These are phyloP conservation scores for Phytopythium oedochilum DNA, from an alignment of 352 stramenopile species.

Conservation along the genomic window DNA sequence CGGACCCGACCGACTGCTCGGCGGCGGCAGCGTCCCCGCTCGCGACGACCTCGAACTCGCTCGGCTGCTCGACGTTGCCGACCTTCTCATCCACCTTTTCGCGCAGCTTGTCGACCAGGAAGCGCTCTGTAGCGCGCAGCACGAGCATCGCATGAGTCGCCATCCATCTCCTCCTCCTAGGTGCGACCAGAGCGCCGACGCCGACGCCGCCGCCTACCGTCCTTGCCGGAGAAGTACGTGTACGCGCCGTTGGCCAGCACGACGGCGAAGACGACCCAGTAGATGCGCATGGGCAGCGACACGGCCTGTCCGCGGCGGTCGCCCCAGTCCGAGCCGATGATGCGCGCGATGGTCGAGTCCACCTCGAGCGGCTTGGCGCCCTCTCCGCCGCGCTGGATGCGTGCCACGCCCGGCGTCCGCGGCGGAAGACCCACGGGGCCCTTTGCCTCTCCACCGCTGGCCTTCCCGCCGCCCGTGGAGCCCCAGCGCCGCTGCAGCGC, in stretches of 20 bases:
- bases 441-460: neutral
- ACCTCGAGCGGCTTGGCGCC: constrained; percentile 36
- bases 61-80: constrained; percentile 32
- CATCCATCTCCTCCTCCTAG: too few relatives aligned
- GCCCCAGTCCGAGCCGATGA: constrained; percentile 75
- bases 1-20: too few relatives aligned
- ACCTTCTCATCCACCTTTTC: constrained; percentile 54
- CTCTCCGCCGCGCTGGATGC: constrained; percentile 22
- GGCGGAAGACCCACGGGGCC: constrained; percentile 2
- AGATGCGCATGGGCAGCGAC: constrained; percentile 64
- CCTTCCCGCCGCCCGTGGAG: constrained; percentile 4
- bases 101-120: constrained; percentile 45
- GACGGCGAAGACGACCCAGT: constrained; percentile 58
- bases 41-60: constrained; percentile 36
- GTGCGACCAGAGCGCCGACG: too few relatives aligned
- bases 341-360: constrained; percentile 53
- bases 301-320: constrained; percentile 62
- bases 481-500: constrained; percentile 16
- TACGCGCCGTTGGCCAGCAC: constrained; percentile 58
- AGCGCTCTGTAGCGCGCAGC: constrained; percentile 23
- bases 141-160: too few relatives aligned
- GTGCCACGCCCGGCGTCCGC: constrained; percentile 26
- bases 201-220: too few relatives aligned
- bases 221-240: constrained; percentile 48
- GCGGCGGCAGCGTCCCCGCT: too few relatives aligned